phyloP scores from a whole-genome alignment of 1,284 basidiomycete genomes.

The Filobasidium uniguttulatum region DNA sequence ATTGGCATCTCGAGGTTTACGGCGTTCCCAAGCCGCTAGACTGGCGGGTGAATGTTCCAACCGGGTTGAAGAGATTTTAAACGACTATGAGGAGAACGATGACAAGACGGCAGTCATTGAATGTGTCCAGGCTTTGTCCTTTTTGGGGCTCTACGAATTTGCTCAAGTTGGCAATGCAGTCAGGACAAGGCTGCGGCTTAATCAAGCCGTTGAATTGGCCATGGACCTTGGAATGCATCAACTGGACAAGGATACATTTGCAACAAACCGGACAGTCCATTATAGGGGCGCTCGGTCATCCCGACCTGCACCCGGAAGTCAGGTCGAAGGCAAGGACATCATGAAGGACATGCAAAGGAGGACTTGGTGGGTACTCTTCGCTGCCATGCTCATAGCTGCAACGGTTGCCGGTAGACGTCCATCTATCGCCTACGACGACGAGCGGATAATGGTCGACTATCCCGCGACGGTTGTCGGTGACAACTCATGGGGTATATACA shows the following conservation, averaged over 20 bases:
- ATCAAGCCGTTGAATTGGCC: constrained; percentile 27
- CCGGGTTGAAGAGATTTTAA: constrained; percentile 13
- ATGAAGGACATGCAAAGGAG: constrained; percentile 30
- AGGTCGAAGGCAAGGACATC: constrained; percentile 33
- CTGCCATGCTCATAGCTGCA: constrained; percentile 23
- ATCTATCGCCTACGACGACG: constrained; percentile 28
- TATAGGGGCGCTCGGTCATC: background rate
- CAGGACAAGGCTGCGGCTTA: constrained; percentile 20
- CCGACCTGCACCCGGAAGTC: constrained; percentile 12
- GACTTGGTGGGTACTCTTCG: constrained; percentile 36
- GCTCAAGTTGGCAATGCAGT: constrained; percentile 25
- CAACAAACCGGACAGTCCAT: background rate
- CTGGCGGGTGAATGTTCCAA: constrained; percentile 11
- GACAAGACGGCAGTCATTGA: constrained; percentile 21
- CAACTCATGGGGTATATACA: constrained; percentile 32
- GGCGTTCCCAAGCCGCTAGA: constrained; percentile 15
- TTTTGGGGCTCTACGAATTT: constrained; percentile 36
- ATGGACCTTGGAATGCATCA: constrained; percentile 34
- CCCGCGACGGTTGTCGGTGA: constrained; percentile 28
- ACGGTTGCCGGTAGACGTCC: constrained; percentile 20
- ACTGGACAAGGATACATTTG: constrained; percentile 21
- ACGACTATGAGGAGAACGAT: constrained; percentile 14
- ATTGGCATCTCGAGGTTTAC: constrained; percentile 25
- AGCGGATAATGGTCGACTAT: constrained; percentile 30
- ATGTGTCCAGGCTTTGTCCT: constrained; percentile 29